These are phyloP conservation scores for Poa pratensis DNA, from an alignment of 176 grass and related monocot species.

Conservation along the genomic window DNA sequence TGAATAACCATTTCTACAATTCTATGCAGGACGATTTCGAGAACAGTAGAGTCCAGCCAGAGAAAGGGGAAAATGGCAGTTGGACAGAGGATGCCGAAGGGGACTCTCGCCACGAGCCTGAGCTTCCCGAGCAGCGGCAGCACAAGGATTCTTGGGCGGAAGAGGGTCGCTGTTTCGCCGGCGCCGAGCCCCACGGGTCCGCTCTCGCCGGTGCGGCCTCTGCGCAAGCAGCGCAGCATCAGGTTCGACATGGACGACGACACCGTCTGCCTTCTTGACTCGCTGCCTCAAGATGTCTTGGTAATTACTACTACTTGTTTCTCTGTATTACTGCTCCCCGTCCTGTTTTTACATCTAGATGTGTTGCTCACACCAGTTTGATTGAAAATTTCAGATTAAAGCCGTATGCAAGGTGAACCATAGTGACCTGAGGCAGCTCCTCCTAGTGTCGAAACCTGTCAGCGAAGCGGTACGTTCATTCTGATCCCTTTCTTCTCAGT, in stretches of 20 bases:
- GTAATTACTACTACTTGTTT: conserved; percentile 34
- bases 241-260: conserved; percentile 52
- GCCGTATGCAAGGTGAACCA: conserved; percentile 73
- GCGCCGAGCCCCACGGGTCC: conserved; percentile 28
- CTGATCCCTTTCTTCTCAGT: background rate
- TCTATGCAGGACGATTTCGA: conserved; percentile 19
- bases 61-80: conserved; percentile 58
- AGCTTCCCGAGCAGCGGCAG: conserved; percentile 52
- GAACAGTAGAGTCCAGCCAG: background rate
- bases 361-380: background rate
- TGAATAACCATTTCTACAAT: background rate
- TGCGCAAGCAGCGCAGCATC: conserved; percentile 59
- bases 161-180: conserved; percentile 65
- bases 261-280: conserved; percentile 51
- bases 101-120: conserved; percentile 44
- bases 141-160: conserved; percentile 70
- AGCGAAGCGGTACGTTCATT: conserved; percentile 62
- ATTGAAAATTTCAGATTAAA: conserved; percentile 50
- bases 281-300: conserved; percentile 75
- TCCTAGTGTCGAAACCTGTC: conserved; percentile 82
- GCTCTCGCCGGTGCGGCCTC: conserved; percentile 46
- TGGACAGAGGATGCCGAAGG: conserved; percentile 47
- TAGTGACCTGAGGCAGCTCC: conserved; percentile 74
- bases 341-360: background rate
- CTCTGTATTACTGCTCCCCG: background rate